These are phyloP conservation scores for Xylariaceae sp. DNA, from an alignment of 2,329 filamentous ascomycete species.

Conservation along the genomic window DNA sequence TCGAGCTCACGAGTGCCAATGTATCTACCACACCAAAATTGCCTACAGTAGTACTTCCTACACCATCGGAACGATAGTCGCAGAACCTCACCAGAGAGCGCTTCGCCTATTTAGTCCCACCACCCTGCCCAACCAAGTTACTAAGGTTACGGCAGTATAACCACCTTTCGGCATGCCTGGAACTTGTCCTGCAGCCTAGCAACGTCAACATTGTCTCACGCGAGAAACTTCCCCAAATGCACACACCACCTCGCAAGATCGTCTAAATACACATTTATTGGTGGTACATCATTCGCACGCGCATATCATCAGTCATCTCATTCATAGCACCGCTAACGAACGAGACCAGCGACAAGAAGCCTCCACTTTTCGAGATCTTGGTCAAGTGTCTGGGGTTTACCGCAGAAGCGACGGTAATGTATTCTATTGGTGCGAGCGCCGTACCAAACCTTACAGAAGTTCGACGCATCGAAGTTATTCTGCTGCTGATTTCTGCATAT, in stretches of 20 bases:
- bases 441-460: conserved; percentile 1
- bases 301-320: conserved; percentile 11
- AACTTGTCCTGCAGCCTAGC: too few relatives aligned
- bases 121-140: too few relatives aligned
- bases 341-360: background rate
- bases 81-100: conserved; percentile 27
- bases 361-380: conserved; percentile 11
- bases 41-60: too few relatives aligned
- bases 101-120: conserved; percentile 12
- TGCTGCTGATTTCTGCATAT: conserved; percentile 8
- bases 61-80: conserved; percentile 32
- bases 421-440: background rate
- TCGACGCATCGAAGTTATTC: conserved; percentile 18
- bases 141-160: too few relatives aligned
- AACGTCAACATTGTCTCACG: conserved; percentile 33
- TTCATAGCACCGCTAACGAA: conserved; percentile 1
- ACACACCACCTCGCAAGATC: conserved; percentile 27
- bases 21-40: too few relatives aligned
- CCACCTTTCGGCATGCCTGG: too few relatives aligned
- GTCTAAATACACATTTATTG: background rate
- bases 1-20: too few relatives aligned
- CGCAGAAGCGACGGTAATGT: background rate
- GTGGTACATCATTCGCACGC: background rate
- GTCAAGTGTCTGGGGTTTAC: conserved; percentile 9
- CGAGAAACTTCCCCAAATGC: conserved; percentile 39